Evolutionary conservation across 345 rosid genomes (phyloP).

Genomic region (Diplotaxis tenuifolia): DNA sequence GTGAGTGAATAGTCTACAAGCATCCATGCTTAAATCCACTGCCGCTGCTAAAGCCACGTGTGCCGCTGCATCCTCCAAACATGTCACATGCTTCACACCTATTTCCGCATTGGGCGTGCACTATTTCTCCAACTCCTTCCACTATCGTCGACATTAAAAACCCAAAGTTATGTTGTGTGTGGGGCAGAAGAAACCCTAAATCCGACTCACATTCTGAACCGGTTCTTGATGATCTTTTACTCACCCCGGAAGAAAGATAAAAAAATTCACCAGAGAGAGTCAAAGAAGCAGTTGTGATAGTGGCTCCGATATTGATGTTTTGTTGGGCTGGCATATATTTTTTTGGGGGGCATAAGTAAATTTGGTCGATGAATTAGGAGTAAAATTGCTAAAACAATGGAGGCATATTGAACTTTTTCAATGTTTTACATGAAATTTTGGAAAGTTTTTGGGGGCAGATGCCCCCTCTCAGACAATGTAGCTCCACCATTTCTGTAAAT

Average conservation of each 20-base stretch:
- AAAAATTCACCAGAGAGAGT: conserved; percentile 64
- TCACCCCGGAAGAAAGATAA: too few relatives aligned
- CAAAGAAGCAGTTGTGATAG: conserved; percentile 30
- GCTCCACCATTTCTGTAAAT: too few relatives aligned
- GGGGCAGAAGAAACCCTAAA: conserved; percentile 25
- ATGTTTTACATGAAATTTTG: too few relatives aligned
- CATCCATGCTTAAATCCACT: conserved; percentile 84
- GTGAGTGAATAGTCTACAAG: conserved; percentile 66
- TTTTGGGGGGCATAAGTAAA: too few relatives aligned
- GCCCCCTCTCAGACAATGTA: too few relatives aligned
- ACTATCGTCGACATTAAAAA: conserved; percentile 80
- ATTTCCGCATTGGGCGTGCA: conserved; percentile 67
- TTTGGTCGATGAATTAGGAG: too few relatives aligned
- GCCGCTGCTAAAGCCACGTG: conserved; percentile 85
- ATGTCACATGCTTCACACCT: conserved; percentile 79
- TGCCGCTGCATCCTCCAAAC: conserved; percentile 89
- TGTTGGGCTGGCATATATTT: too few relatives aligned
- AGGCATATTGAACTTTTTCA: too few relatives aligned
- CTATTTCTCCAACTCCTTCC: conserved; percentile 45
- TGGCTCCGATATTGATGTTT: conserved; percentile 28
- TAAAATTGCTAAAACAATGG: too few relatives aligned
- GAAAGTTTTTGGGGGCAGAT: too few relatives aligned
- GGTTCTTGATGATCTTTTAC: conserved; percentile 42
- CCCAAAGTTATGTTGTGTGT: conserved; percentile 35
- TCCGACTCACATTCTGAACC: conserved; percentile 68